Evolutionary conservation across 345 rosid genomes (phyloP).

Genomic region (Moringa oleifera): DNA sequence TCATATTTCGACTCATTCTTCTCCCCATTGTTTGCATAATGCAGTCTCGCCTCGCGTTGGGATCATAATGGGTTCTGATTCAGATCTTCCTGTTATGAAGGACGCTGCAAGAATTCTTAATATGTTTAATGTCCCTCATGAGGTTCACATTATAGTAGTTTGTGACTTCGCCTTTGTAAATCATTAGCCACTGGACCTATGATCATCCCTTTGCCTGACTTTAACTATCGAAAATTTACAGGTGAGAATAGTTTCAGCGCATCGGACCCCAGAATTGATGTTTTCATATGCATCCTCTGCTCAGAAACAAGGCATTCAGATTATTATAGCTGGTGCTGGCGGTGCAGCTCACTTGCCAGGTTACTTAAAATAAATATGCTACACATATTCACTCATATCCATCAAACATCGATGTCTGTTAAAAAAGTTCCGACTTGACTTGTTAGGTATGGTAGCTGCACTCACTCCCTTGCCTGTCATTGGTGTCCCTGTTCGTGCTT

Average conservation of each 20-base stretch:
- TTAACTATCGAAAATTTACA: slow-evolving; percentile 19
- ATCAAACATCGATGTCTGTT: background rate
- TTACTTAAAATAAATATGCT: slow-evolving; percentile 12
- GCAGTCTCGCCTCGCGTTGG: slow-evolving; percentile 71
- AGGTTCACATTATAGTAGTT: slow-evolving; percentile 38
- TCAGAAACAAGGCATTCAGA: slow-evolving; percentile 56
- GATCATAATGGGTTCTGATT: slow-evolving; percentile 95
- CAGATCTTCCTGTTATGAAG: slow-evolving; percentile 96
- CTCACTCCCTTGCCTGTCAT: slow-evolving; percentile 88
- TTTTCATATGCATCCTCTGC: slow-evolving; percentile 77
- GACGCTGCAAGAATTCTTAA: slow-evolving; percentile 71
- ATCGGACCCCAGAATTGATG: slow-evolving; percentile 90
- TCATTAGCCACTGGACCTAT: background rate
- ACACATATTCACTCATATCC: background rate
- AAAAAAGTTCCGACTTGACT: background rate
- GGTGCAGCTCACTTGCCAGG: slow-evolving; percentile 99
- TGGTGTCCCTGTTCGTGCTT: slow-evolving; percentile 86
- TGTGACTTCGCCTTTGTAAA: background rate
- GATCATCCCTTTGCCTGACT: background rate
- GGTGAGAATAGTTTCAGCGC: slow-evolving; percentile 89
- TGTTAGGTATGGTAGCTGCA: slow-evolving; percentile 93
- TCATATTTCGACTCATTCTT: background rate
- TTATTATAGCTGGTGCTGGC: slow-evolving; percentile 97
- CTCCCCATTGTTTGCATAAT: slow-evolving; percentile 15
- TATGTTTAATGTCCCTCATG: slow-evolving; percentile 63